A percentile compares a stretch with the other conserved stretches of the same genome.
These are phyloP conservation scores for Metarhizium anisopliae DNA, from an alignment of 2,329 filamentous ascomycete species.

Conservation along the genomic window DNA sequence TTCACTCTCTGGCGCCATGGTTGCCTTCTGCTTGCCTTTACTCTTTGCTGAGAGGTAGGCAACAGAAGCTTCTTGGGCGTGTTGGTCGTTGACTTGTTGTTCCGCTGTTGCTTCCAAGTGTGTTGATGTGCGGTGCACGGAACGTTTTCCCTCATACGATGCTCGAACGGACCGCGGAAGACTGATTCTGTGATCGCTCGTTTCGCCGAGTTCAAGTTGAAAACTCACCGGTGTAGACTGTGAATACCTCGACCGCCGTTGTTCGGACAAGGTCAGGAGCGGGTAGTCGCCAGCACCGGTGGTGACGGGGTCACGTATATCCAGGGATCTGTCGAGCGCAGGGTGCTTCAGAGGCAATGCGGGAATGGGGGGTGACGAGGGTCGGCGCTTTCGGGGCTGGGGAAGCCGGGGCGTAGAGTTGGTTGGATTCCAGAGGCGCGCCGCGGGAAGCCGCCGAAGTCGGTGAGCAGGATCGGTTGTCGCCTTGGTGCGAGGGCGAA, in stretches of 20 bases:
- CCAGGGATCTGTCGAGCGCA: slow-evolving; percentile 26
- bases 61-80: not conserved
- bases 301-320: slow-evolving; percentile 26
- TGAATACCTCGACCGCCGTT: slow-evolving; percentile 36
- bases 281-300: slow-evolving; percentile 38
- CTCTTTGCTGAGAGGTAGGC: slow-evolving; percentile 11
- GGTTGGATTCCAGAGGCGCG: slow-evolving; percentile 51
- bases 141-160: slow-evolving; percentile 42
- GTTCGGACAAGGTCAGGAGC: slow-evolving; percentile 41
- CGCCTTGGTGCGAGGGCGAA: slow-evolving; percentile 31
- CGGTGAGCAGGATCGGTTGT: slow-evolving; percentile 14
- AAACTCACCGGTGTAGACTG: slow-evolving; percentile 37
- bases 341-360: slow-evolving; percentile 40
- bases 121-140: slow-evolving; percentile 19
- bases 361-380: slow-evolving; percentile 45
- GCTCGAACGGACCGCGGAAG: slow-evolving; percentile 44
- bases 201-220: slow-evolving; percentile 37
- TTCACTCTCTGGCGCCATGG: slow-evolving; percentile 34
- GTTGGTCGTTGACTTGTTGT: too few species aligned
- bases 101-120: not conserved
- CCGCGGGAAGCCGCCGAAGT: slow-evolving; percentile 32
- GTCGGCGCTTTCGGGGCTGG: slow-evolving; percentile 31
- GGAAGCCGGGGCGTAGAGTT: slow-evolving; percentile 45
- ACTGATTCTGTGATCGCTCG: slow-evolving; percentile 40
- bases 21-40: slow-evolving; percentile 43